Percentiles rank a stretch among this genome's conserved stretches.
These are phyloP conservation scores for Aspergillus jensenii DNA, from an alignment of 2,329 filamentous ascomycete species.

Conservation along the genomic window DNA sequence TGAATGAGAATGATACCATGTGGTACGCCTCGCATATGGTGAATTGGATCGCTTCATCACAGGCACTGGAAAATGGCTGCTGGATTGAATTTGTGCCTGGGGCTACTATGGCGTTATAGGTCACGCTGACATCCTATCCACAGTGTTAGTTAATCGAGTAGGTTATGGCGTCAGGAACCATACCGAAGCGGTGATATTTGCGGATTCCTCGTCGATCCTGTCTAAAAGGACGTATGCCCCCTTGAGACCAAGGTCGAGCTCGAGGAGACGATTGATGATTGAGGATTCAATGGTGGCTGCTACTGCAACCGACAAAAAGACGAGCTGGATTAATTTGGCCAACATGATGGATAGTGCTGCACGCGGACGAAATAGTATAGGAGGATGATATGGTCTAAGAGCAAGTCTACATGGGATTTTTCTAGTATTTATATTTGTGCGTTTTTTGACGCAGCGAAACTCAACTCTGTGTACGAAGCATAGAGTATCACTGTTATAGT, in stretches of 20 bases:
- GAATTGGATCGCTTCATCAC: background rate
- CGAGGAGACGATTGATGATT: background rate
- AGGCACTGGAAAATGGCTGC: background rate
- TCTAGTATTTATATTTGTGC: background rate
- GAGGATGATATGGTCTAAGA: background rate
- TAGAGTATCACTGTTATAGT: too few species aligned
- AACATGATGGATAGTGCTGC: background rate
- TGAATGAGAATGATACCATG: background rate
- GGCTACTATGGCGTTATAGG: background rate
- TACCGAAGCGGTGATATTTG: background rate
- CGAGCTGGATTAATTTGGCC: background rate
- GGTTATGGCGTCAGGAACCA: background rate
- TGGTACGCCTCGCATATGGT: constrained; percentile 2
- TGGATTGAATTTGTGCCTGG: background rate
- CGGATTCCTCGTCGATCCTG: background rate
- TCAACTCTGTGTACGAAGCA: too few species aligned
- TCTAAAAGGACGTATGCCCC: constrained; percentile 1
- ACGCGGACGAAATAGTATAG: background rate
- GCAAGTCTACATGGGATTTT: background rate
- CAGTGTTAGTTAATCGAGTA: background rate
- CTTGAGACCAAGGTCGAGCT: constrained; percentile 3
- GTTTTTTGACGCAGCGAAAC: too few species aligned
- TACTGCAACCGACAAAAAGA: background rate
- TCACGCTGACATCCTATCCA: background rate
- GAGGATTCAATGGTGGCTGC: background rate